These are phyloP conservation scores for Penicillium thymicola DNA, from an alignment of 2,329 filamentous ascomycete genomes.

Conservation along the genomic window DNA sequence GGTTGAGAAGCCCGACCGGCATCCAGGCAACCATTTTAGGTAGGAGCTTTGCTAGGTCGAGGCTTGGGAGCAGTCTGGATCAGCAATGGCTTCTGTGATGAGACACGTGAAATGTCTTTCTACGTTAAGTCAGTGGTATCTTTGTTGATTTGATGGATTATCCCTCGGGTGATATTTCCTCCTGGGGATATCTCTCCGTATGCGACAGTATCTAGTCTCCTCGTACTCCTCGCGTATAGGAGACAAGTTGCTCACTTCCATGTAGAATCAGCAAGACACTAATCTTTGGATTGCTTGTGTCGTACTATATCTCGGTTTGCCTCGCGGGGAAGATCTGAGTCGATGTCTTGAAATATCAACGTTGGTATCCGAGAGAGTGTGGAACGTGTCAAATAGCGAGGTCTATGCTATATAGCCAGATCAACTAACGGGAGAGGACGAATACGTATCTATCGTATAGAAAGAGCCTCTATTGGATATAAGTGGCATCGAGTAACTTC, in stretches of 20 bases:
- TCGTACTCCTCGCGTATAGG: background rate
- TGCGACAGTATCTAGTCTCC: background rate
- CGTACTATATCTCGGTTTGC: background rate
- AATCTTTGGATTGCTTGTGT: background rate
- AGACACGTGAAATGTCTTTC: background rate
- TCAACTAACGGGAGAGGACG: too few relatives aligned
- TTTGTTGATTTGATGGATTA: background rate
- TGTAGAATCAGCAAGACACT: background rate
- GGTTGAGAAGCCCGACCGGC: background rate
- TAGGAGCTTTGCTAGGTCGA: background rate
- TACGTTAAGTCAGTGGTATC: background rate
- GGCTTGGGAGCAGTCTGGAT: background rate
- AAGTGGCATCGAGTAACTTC: background rate
- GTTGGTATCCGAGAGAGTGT: slow-evolving; percentile 6
- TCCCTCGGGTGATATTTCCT: background rate
- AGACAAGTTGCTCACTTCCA: background rate
- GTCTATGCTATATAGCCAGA: background rate
- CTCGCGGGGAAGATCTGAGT: slow-evolving; percentile 4
- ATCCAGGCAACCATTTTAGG: background rate
- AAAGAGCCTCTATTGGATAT: background rate
- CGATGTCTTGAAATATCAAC: background rate
- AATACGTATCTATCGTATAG: background rate
- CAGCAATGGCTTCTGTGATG: background rate
- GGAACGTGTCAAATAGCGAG: slow-evolving; percentile 12
- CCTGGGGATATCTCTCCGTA: background rate